Percentiles rank a stretch among this genome's conserved stretches.
These are phyloP conservation scores for Phytophthora fragariaefolia DNA, from an alignment of 352 stramenopile genomes.

Conservation along the genomic window DNA sequence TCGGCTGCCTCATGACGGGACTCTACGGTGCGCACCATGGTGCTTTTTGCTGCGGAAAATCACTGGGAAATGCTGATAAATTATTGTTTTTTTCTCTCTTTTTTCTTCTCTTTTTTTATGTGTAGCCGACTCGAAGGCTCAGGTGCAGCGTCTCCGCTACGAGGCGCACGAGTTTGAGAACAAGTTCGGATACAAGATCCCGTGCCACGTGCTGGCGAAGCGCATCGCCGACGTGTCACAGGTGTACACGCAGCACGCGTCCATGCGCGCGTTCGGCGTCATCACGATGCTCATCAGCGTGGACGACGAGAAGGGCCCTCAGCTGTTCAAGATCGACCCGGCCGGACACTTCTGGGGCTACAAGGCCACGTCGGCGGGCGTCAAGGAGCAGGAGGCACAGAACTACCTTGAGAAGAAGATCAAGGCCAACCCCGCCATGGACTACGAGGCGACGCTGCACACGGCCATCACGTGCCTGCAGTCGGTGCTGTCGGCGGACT, in stretches of 20 bases:
- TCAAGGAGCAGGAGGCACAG: slow-evolving; percentile 98
- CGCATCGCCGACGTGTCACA: slow-evolving; percentile 98
- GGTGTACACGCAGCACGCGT: slow-evolving; percentile 95
- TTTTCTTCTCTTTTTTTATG: neutral
- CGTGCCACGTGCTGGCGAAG: slow-evolving; percentile 95
- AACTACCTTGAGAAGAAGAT: slow-evolving; percentile 99
- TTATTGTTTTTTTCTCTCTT: neutral
- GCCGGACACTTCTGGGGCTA: slow-evolving; percentile 98
- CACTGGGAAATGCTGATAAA: neutral
- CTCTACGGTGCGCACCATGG: slow-evolving; percentile 63
- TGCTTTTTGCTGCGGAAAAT: neutral
- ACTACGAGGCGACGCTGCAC: slow-evolving; percentile 94
- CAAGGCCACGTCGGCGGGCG: slow-evolving; percentile 93
- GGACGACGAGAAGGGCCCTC: slow-evolving; percentile 98
- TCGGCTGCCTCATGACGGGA: slow-evolving; percentile 96
- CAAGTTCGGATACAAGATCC: slow-evolving; percentile 96
- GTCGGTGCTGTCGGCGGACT: slow-evolving; percentile 97
- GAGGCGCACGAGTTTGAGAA: slow-evolving; percentile 98
- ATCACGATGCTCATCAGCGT: slow-evolving; percentile 97
- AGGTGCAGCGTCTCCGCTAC: slow-evolving; percentile 96
- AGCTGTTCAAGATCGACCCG: slow-evolving; percentile 98
- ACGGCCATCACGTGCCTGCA: slow-evolving; percentile 98
- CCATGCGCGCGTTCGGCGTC: slow-evolving; percentile 95
- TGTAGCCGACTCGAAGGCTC: slow-evolving; percentile 89
- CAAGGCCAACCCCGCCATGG: slow-evolving; percentile 90